Conservation (phyloP, 139 green algal species). For the Chlorokybus atmophyticus region DNA sequence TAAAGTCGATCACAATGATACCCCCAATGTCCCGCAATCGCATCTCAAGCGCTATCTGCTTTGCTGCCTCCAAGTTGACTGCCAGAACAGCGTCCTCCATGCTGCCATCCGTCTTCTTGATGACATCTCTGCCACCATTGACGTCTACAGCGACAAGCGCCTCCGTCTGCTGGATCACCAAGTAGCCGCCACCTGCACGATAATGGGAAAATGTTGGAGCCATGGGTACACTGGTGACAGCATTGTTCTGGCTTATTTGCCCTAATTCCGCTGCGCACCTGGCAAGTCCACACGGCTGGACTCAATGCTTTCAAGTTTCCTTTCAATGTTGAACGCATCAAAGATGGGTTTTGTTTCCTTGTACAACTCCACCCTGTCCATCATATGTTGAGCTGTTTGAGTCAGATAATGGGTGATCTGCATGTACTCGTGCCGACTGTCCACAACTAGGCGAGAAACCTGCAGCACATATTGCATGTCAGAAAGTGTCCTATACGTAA, state of each 20-base stretch:
- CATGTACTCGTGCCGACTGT: neutral
- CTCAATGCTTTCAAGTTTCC: neutral
- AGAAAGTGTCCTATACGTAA: no score
- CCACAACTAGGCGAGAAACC: neutral
- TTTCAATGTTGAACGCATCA: neutral
- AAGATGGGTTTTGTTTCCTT: neutral
- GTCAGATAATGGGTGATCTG: neutral
- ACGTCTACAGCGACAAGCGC: constrained; percentile 15
- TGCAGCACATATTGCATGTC: no score
- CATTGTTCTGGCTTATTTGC: no score
- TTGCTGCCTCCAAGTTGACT: constrained; percentile 17
- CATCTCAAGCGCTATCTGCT: constrained; percentile 21
- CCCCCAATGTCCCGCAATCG: constrained; percentile 19
- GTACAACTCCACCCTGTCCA: constrained; percentile 1
- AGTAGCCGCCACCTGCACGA: constrained; percentile 5
- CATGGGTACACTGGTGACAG: no score
- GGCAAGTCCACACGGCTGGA: no score
- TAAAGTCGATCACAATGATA: constrained; percentile 27
- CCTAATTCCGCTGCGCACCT: no score
- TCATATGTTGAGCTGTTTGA: neutral
- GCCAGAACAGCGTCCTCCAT: constrained; percentile 8
- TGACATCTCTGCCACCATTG: constrained; percentile 1
- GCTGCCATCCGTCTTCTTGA: neutral
- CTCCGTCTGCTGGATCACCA: constrained; percentile 21
- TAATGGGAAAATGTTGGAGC: no score